Conservation (phyloP, 768 basidiomycete species). For the Termitomyces sp. region DNA sequence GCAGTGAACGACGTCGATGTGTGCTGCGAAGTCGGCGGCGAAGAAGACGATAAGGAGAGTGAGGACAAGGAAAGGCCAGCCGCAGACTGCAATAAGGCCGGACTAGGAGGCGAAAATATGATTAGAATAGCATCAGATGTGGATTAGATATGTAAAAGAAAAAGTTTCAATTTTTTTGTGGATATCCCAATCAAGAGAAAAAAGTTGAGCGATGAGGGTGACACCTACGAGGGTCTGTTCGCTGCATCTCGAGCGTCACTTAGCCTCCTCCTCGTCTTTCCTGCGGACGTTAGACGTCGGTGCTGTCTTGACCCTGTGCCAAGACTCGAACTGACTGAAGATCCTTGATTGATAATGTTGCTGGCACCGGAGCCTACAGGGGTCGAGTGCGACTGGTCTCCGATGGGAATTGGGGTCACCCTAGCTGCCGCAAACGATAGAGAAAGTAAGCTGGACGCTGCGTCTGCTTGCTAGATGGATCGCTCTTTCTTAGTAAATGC, state of each 20-base stretch:
- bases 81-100: constrained; percentile 26
- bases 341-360: constrained; percentile 12
- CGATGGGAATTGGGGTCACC: constrained; percentile 38
- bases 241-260: constrained; percentile 81
- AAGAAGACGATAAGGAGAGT: constrained; percentile 38
- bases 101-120: constrained; percentile 16
- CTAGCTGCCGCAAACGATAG: constrained; percentile 58
- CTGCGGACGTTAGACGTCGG: constrained; percentile 65
- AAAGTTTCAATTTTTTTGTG: background rate
- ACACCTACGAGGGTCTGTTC: constrained; percentile 64
- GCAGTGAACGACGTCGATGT: constrained; percentile 19
- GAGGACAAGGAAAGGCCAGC: constrained; percentile 36
- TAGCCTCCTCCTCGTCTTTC: constrained; percentile 62
- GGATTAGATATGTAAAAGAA: background rate
- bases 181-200: constrained; percentile 8
- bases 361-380: constrained; percentile 9
- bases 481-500: constrained; percentile 7
- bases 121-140: constrained; percentile 4
- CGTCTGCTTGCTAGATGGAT: constrained; percentile 31
- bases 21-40: constrained; percentile 20
- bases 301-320: constrained; percentile 42
- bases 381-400: constrained; percentile 1
- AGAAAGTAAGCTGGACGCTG: constrained; percentile 59
- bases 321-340: constrained; percentile 22
- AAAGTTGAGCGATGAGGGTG: constrained; percentile 3